Evolutionary conservation across 108 stramenopile species (phyloP), one percentile per base, ranked within the genome.

Genomic region (Stephanodiscus minutulus): DNA sequence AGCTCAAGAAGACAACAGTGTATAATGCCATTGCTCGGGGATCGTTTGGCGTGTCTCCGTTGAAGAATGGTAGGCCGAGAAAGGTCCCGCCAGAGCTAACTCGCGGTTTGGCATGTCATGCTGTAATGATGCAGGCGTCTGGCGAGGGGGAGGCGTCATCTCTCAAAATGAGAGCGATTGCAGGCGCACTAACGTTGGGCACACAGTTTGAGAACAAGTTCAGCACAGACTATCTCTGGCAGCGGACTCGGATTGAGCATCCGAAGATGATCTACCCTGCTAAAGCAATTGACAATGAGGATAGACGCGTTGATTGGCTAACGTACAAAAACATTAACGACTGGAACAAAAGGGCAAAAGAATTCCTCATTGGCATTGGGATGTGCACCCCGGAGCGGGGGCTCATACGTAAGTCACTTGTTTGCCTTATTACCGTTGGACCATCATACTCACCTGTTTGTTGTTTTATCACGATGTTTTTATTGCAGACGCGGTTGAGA

Each of bases 231-330:
- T 54, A 54, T 24, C 21, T 24, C 22, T 54, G 53, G 53, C 20
- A 20, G 1, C 5, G 1, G 53, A 22, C 21, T 10, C n/a, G 53
- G 24, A 22, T 6, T 11, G 1, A 18, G 22, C n/a, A 54, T 24
- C 53, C 53, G 10, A 24, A 1, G n/a, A 54, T 54, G 10, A 18
- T 54, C 10, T 22, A 21, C 10, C 31, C 31, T 2, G 31, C 31
- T 4, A 33, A 33, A 33, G 31, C 31, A 33, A 33, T 33, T 33
- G 5, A 54, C 22, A 18, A 54, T 54, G 53, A 54, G 24, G 53
- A 54, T 6, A 5, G 53, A 18, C n/a, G 53, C 10, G 53, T 54
- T 3, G 53, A 54, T 54, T 54, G 53, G 53, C 53, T 54, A 11
- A 54, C 53, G 53, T 54, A 22, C 22, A 18, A 24, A 6, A 54